Conservation (phyloP, 1,284 basidiomycete genomes). For the Gymnopus androsaceus region DNA sequence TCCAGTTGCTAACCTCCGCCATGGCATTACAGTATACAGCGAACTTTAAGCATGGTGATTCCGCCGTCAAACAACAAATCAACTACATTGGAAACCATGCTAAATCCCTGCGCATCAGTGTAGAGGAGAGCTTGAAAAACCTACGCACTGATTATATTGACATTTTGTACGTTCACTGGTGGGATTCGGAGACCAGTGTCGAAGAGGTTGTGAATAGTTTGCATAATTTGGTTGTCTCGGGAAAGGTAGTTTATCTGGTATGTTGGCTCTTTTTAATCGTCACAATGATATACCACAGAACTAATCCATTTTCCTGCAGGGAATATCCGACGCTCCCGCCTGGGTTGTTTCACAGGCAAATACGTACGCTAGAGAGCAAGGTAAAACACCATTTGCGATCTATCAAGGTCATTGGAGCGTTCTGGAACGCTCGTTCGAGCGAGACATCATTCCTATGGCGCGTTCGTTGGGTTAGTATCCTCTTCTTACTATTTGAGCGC, state of each 20-base stretch:
- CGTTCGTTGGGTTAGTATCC: no score
- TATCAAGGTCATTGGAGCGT: slow-evolving; percentile 52
- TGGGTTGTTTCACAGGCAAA: slow-evolving; percentile 53
- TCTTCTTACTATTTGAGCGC: no score
- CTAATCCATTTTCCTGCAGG: slow-evolving; percentile 27
- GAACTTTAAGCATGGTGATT: slow-evolving; percentile 28
- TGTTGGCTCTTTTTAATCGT: slow-evolving; percentile 11
- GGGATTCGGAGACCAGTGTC: slow-evolving; percentile 53
- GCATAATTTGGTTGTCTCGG: slow-evolving; percentile 43
- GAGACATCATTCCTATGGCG: slow-evolving; percentile 16
- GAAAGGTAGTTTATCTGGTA: slow-evolving; percentile 55
- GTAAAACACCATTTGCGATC: slow-evolving; percentile 49
- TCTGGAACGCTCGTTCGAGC: slow-evolving; percentile 39
- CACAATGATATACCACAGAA: neutral
- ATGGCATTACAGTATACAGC: slow-evolving; percentile 25
- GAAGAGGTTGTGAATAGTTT: slow-evolving; percentile 58
- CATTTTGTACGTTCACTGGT: slow-evolving; percentile 58
- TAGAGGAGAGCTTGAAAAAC: slow-evolving; percentile 53
- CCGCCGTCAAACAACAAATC: slow-evolving; percentile 34
- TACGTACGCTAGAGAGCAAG: slow-evolving; percentile 48
- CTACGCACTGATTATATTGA: slow-evolving; percentile 59
- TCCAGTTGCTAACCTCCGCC: neutral
- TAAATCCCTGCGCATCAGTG: slow-evolving; percentile 46
- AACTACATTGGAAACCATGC: slow-evolving; percentile 50
- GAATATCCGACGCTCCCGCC: slow-evolving; percentile 44